Base-by-base conservation (phyloP, 1,284 basidiomycete species). In the Tilletia indica region DNA sequence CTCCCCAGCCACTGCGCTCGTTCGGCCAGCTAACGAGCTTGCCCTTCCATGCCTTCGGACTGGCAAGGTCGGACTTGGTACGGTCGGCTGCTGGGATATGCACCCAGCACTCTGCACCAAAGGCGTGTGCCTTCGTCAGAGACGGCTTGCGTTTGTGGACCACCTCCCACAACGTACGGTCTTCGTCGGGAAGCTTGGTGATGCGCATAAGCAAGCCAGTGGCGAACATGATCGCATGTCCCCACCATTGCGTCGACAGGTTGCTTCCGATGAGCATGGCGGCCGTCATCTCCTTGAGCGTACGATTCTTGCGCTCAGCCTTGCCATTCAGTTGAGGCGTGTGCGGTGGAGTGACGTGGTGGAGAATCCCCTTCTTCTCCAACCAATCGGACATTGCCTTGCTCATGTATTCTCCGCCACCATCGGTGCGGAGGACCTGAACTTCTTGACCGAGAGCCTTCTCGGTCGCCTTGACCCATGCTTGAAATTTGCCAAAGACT, bases 301-400 rank as follows among this genome's bases (percentile, higher is more conserved):
- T 54, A 1, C 51, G 51, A n/a, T 54, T 54, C 51, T 54, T 54
- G 51, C 51, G 51, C 45, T 70, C 69, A 2, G 69, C 36, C n/a
- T 61, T 34, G 19, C 69, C 69, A 8, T 70, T 70, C 42, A 34
- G 58, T 11, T 70, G 56, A 70, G 51, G 69, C 16, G 56, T 39
- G 58, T 70, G 58, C 1, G 56, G 69, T 11, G 69, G 36, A 14
- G 69, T 63, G 68, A 48, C 67, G 70, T 21, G 48, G 49, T 54
- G 51, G 51, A 31, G n/a, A 54, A 54, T 54, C 1, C 51, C 51
- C 25, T 54, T 54, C 19, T 31, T 54, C 51, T 54, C 51, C 51
- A 54, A 21, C 51, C 51, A 54, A 8, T n/a, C 51, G 51, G 51
- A 1, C 51, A 31, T 54, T 54, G 51, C 25, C 51, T 54, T 54